A percentile compares a stretch with the other conserved stretches of the same genome.
Evolutionary conservation across 2,329 filamentous ascomycete genomes (phyloP).

Genomic region (Teratosphaeria nubilosa): DNA sequence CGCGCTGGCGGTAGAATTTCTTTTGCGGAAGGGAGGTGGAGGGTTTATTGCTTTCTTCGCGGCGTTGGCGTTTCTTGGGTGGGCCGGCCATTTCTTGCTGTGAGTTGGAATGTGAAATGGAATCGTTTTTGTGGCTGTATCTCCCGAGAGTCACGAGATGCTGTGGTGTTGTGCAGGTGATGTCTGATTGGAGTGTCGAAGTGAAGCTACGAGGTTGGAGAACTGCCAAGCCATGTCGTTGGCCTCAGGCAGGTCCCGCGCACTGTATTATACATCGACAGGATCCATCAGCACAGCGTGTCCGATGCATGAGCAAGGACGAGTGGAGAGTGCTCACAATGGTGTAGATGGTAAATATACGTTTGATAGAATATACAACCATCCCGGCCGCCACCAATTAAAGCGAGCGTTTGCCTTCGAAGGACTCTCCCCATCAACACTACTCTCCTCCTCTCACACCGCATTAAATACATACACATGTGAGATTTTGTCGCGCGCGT

Average conservation of each 20-base stretch:
- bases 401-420: neutral
- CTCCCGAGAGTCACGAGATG: no score
- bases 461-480: neutral
- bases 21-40: conserved; percentile 67
- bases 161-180: neutral
- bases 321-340: no score
- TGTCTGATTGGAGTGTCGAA: no score
- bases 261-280: no score
- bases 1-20: conserved; percentile 90
- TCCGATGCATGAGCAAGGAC: no score
- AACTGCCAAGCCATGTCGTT: neutral
- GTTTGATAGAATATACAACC: neutral
- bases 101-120: neutral
- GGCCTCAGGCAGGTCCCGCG: neutral
- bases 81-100: conserved; percentile 22
- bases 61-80: conserved; percentile 34
- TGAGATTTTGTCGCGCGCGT: neutral
- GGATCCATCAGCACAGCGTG: no score
- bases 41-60: conserved; percentile 31
- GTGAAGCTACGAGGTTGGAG: neutral
- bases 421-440: neutral
- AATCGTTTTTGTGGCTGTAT: no score
- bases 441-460: neutral
- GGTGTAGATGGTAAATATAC: neutral
- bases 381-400: neutral